These are phyloP conservation scores for Clavispora asparagi DNA, from an alignment of 805 yeast genomes.

Conservation along the genomic window DNA sequence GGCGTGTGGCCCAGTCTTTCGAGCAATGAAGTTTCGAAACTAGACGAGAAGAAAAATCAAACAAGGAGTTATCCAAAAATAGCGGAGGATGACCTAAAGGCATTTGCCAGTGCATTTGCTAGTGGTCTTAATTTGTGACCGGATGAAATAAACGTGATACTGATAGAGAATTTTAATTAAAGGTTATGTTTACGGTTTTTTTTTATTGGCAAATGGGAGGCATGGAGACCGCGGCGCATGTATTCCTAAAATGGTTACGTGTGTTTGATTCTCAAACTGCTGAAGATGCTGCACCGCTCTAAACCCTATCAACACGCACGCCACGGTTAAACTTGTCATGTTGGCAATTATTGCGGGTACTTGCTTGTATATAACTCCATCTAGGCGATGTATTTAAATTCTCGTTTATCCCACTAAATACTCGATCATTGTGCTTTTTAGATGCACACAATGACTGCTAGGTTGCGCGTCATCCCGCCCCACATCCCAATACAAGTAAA, in stretches of 20 bases:
- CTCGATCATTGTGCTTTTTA: background rate
- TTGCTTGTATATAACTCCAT: background rate
- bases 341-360: background rate
- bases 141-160: too few relatives aligned
- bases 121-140: conserved; percentile 11
- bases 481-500: background rate
- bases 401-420: background rate
- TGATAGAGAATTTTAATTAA: too few relatives aligned
- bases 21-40: conserved; percentile 8
- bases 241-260: too few relatives aligned
- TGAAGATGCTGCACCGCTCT: background rate
- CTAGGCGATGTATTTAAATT: background rate
- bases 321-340: background rate
- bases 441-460: background rate
- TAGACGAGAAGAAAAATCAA: conserved; percentile 1
- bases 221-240: too few relatives aligned
- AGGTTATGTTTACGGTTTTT: too few relatives aligned
- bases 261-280: too few relatives aligned
- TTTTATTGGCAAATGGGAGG: too few relatives aligned
- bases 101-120: conserved; percentile 13
- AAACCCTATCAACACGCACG: background rate
- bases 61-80: background rate
- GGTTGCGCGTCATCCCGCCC: background rate
- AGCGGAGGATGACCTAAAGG: background rate
- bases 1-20: conserved; percentile 11